Evolutionary conservation across 371 early-diverging fungal genomes (phyloP).

Genomic region (Rhizopus microsporus): DNA sequence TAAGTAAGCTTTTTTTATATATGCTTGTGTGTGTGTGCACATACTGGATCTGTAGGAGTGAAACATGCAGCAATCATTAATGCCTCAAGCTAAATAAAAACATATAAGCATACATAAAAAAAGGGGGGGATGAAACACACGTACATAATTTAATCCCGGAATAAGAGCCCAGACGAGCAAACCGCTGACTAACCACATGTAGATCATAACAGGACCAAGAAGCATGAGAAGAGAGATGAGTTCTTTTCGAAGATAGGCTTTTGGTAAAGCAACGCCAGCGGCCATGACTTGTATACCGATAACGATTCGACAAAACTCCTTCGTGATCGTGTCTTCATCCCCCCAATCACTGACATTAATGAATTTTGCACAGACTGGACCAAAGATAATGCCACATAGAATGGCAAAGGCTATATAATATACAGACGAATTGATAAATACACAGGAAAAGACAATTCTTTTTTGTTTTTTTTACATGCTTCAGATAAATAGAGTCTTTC

Average conservation of each 20-base stretch:
- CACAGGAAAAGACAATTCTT: not conserved
- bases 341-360: slow-evolving; percentile 42
- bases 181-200: slow-evolving; percentile 59
- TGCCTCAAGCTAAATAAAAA: slow-evolving; percentile 34
- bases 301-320: slow-evolving; percentile 74
- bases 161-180: slow-evolving; percentile 37
- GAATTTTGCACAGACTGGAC: slow-evolving; percentile 62
- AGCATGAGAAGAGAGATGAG: slow-evolving; percentile 64
- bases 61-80: slow-evolving; percentile 51
- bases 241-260: slow-evolving; percentile 64
- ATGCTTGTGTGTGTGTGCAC: not conserved
- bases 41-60: slow-evolving; percentile 54
- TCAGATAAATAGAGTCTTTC: slow-evolving; percentile 90
- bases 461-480: slow-evolving; percentile 59
- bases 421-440: not conserved
- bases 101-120: not conserved
- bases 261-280: slow-evolving; percentile 64
- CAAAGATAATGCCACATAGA: slow-evolving; percentile 83
- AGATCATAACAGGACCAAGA: slow-evolving; percentile 77
- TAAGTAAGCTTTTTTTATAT: not conserved
- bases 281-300: slow-evolving; percentile 86
- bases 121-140: not conserved
- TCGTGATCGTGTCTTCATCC: slow-evolving; percentile 45
- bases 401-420: slow-evolving; percentile 70
- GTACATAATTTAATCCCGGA: slow-evolving; percentile 40